These are phyloP conservation scores for Hirschfeldia incana DNA, from an alignment of 345 rosid genomes.

Conservation along the genomic window DNA sequence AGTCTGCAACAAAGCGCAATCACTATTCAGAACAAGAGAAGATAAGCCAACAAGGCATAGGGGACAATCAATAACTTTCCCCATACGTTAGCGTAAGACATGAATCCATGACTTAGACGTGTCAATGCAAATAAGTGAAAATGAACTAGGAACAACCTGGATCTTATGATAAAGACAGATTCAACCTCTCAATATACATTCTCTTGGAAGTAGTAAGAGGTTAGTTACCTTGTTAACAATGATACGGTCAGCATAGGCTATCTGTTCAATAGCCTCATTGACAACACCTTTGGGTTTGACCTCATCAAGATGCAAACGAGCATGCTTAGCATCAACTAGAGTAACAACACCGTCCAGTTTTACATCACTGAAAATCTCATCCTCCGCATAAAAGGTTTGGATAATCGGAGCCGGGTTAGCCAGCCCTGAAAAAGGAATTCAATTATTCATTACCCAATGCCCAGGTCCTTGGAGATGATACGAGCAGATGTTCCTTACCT, in stretches of 20 bases:
- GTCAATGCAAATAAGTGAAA: neutral
- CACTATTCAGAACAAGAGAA: conserved; percentile 9
- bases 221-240: conserved; percentile 78
- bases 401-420: conserved; percentile 98
- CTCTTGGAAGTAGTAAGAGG: neutral
- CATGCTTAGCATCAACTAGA: conserved; percentile 96
- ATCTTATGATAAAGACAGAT: conserved; percentile 2
- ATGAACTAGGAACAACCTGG: neutral
- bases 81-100: neutral
- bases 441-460: neutral
- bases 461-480: neutral
- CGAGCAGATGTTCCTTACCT: conserved; percentile 43
- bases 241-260: conserved; percentile 92
- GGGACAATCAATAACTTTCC: neutral
- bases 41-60: neutral
- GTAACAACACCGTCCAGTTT: conserved; percentile 96
- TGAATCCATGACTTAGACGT: neutral
- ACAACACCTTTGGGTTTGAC: conserved; percentile 90
- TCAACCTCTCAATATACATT: neutral
- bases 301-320: conserved; percentile 73
- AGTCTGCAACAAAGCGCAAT: conserved; percentile 49
- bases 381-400: conserved; percentile 97
- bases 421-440: conserved; percentile 53
- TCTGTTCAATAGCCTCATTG: conserved; percentile 97
- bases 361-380: conserved; percentile 73